Evolutionary conservation across 2,329 filamentous ascomycete genomes (phyloP).

Genomic region (Aspergillus melleus): DNA sequence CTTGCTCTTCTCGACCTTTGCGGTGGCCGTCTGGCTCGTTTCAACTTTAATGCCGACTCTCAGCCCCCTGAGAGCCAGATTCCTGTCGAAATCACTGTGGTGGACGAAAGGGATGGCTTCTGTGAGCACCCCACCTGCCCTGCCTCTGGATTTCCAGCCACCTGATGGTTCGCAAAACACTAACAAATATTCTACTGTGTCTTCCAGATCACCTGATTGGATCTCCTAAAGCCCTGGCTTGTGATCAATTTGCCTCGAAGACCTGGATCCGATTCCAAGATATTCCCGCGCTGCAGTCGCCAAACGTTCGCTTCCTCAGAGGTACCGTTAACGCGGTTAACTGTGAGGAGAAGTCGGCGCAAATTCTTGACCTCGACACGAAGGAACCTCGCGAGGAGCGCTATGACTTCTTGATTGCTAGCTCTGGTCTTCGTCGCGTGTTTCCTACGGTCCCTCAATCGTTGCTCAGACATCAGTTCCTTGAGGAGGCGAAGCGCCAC

Average conservation of each 20-base stretch:
- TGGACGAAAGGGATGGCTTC: conserved; percentile 80
- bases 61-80: conserved; percentile 43
- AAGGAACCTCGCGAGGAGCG: conserved; percentile 37
- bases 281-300: conserved; percentile 64
- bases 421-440: conserved; percentile 66
- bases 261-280: conserved; percentile 71
- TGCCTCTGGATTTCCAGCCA: background rate
- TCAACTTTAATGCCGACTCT: conserved; percentile 28
- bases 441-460: conserved; percentile 74
- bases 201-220: conserved; percentile 70
- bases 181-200: background rate
- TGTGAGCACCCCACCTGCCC: conserved; percentile 50
- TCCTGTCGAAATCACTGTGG: conserved; percentile 68
- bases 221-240: conserved; percentile 69
- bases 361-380: conserved; percentile 53
- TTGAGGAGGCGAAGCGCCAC: conserved; percentile 25
- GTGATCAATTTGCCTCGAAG: conserved; percentile 62
- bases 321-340: conserved; percentile 65
- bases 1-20: conserved; percentile 68
- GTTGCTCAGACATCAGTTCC: conserved; percentile 32
- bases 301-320: conserved; percentile 64
- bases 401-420: conserved; percentile 77
- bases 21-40: conserved; percentile 55
- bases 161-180: background rate
- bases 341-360: conserved; percentile 58